Evolutionary conservation across 441 rosid genomes (phyloP).

Genomic region (Arabidopsis hybrid): DNA sequence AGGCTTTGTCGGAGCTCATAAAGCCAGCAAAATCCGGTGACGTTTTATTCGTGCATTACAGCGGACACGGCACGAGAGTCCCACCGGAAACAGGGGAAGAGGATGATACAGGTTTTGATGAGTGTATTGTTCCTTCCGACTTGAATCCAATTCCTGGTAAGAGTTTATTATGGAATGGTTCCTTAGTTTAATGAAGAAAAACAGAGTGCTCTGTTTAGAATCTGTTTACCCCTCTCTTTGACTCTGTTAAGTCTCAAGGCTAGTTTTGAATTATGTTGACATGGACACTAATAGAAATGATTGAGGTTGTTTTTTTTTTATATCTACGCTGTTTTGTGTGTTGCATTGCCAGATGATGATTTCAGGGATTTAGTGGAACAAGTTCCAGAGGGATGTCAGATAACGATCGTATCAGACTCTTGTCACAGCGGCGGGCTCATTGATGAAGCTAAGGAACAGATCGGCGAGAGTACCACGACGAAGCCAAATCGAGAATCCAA

Average conservation of each 20-base stretch:
- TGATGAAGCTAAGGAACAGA: slow-evolving; percentile 90
- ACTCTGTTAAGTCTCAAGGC: not conserved
- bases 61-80: slow-evolving; percentile 91
- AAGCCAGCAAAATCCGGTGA: slow-evolving; percentile 70
- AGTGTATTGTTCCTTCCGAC: slow-evolving; percentile 93
- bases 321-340: not conserved
- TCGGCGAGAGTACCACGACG: slow-evolving; percentile 76
- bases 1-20: slow-evolving; percentile 59
- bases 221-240: not conserved
- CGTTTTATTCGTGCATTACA: slow-evolving; percentile 77
- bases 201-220: not conserved
- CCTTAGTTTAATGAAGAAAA: not conserved
- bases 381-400: slow-evolving; percentile 64
- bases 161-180: not conserved
- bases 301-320: not conserved
- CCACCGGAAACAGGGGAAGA: slow-evolving; percentile 95
- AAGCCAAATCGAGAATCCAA: slow-evolving; percentile 24
- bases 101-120: slow-evolving; percentile 95
- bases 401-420: slow-evolving; percentile 88
- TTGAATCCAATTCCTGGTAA: slow-evolving; percentile 88
- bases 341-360: slow-evolving; percentile 63
- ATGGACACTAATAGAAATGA: not conserved
- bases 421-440: slow-evolving; percentile 96
- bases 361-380: slow-evolving; percentile 81
- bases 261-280: not conserved